These are phyloP conservation scores for Candida peoriensis DNA, from an alignment of 805 yeast genomes.

Conservation along the genomic window DNA sequence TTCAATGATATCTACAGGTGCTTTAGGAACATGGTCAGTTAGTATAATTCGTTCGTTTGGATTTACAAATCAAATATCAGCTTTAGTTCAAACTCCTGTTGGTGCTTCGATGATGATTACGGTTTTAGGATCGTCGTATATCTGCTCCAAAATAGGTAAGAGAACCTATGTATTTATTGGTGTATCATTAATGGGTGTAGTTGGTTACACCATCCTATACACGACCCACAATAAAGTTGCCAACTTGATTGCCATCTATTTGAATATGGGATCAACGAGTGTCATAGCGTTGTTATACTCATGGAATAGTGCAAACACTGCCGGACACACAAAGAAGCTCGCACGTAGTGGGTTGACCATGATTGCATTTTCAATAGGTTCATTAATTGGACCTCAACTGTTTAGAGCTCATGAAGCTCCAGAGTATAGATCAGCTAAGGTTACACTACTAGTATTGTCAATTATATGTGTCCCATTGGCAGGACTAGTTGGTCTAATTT, in stretches of 20 bases:
- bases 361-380: conserved; percentile 54
- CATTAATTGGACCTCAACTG: conserved; percentile 61
- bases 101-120: conserved; percentile 44
- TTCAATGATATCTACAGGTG: conserved; percentile 48
- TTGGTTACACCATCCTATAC: conserved; percentile 43
- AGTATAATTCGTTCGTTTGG: conserved; percentile 42
- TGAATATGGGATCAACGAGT: conserved; percentile 51
- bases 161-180: conserved; percentile 32
- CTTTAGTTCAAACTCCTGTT: conserved; percentile 51
- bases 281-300: conserved; percentile 53
- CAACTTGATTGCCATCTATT: conserved; percentile 43
- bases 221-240: conserved; percentile 37
- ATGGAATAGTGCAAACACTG: conserved; percentile 59
- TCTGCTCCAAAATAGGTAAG: conserved; percentile 31
- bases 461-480: conserved; percentile 40
- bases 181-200: conserved; percentile 43
- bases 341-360: conserved; percentile 49
- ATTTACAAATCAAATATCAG: conserved; percentile 35
- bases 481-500: conserved; percentile 36
- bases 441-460: conserved; percentile 48
- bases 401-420: conserved; percentile 50
- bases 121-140: conserved; percentile 34
- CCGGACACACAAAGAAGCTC: conserved; percentile 56
- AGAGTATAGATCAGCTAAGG: conserved; percentile 51
- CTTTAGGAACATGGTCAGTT: conserved; percentile 30